Evolutionary conservation across 208 protist genomes (phyloP).

Genomic region (Crithidia acanthocephali): DNA sequence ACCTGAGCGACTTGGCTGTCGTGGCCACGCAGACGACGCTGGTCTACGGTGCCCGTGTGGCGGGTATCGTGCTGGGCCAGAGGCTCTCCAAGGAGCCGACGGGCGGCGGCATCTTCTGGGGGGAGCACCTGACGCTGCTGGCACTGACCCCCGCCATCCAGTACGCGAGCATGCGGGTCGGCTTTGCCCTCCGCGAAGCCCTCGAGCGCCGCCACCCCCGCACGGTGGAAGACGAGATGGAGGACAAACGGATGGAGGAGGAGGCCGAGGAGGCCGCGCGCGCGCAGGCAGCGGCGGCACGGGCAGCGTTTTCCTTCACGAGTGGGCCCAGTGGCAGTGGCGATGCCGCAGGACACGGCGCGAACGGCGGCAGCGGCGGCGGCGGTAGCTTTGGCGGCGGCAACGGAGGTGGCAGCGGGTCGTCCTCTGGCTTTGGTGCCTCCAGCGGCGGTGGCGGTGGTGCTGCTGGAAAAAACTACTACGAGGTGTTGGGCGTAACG

Average conservation of each 20-base stretch:
- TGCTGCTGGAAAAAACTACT: slow-evolving; percentile 37
- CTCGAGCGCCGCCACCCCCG: slow-evolving; percentile 51
- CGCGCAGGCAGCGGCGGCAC: slow-evolving; percentile 13
- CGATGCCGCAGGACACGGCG: slow-evolving; percentile 4
- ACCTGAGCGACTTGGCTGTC: slow-evolving; percentile 17
- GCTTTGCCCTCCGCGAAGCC: slow-evolving; percentile 12
- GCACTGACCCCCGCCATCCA: slow-evolving; percentile 36
- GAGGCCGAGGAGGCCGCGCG: slow-evolving; percentile 47
- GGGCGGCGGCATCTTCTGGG: slow-evolving; percentile 59
- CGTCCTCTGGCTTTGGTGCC: neutral
- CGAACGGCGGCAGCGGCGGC: neutral
- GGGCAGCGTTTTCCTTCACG: slow-evolving; percentile 20
- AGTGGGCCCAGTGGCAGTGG: slow-evolving; percentile 1
- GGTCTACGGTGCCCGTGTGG: slow-evolving; percentile 34
- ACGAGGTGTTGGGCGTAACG: slow-evolving; percentile 64
- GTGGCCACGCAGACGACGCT: slow-evolving; percentile 30
- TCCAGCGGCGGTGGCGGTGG: neutral
- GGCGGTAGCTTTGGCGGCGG: neutral
- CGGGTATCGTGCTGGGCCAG: slow-evolving; percentile 39
- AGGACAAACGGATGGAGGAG: slow-evolving; percentile 48
- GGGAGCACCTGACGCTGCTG: slow-evolving; percentile 43
- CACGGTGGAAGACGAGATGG: slow-evolving; percentile 55
- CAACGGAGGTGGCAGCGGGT: neutral
- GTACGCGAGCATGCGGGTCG: slow-evolving; percentile 7
- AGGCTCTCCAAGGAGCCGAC: slow-evolving; percentile 34